Base-by-base conservation (phyloP, 352 stramenopile species). In the Pythium folliculosum region DNA sequence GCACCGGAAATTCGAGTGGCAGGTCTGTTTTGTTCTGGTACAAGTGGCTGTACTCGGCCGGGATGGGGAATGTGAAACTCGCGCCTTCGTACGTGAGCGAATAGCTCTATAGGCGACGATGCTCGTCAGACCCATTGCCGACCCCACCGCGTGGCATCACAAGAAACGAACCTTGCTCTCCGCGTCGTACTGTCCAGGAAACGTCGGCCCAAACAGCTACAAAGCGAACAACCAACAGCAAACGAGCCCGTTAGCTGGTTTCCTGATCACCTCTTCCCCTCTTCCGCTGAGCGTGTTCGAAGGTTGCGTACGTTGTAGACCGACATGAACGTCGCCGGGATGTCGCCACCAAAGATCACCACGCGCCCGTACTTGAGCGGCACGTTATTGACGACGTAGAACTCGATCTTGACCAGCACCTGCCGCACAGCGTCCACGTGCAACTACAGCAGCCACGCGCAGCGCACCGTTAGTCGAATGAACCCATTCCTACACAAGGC, bases 201-300 rank as follows among this genome's bases (percentile, higher is more conserved):
- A 93, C n/a, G 88, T 95, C 17, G 88, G 88, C 13, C 88, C 88
- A 53, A 95, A 93, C 30, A 95, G 69, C 88, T 95, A 45, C 10
- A 54, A 22, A 27, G 19, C 47, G 47, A 19, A 13, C 0, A n/a
- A 16, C 14, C 0, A 23, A 54, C 37, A 64, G 5, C 8, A 21
- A 32, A 32, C 37, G 14, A 23, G 17, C 12, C 43, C 22, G 54
- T 60, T 27, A 60, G 54, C 21, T 9, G 27, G 3, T 32, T 32
- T 5, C 3, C 5, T 32, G 27, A 52, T 32, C 27, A 54, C 5
- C 9, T 30, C 21, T 35, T 35, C 3, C 16, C 32, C 50, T 5
- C 10, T 65, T 19, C 14, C 35, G 35, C 40, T 21, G 52, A 30
- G 35, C 19, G 5, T 47, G 10, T 4, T 53, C 37, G 8, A 25